A percentile compares a stretch with the other conserved stretches of the same genome.
phyloP scores from a whole-genome alignment of 176 grass and related monocot genomes.

The Paspalum notatum region DNA sequence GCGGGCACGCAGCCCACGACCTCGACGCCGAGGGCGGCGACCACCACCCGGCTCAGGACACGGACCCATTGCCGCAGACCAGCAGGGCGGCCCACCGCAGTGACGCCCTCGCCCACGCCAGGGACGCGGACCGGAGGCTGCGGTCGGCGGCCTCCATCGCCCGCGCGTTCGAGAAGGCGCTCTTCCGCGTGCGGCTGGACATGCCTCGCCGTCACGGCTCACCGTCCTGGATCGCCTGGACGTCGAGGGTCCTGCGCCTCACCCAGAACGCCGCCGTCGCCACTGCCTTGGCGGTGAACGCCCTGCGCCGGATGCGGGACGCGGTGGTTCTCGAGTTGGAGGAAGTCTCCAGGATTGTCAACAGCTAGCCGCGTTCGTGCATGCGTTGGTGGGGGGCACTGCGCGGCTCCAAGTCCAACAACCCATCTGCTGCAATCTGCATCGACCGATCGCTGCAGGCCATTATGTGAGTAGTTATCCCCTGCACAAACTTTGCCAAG shows the following conservation, averaged over 20 bases:
- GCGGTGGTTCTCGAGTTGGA: not conserved
- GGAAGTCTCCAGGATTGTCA: not conserved
- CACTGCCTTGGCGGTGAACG: not conserved
- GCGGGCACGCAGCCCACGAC: not conserved
- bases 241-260: not conserved
- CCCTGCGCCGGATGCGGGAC: not conserved
- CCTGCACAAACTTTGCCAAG: not conserved
- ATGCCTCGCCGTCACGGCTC: too few relatives aligned
- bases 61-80: not conserved
- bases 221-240: not conserved
- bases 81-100: not conserved
- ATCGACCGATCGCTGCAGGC: not conserved
- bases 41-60: too few relatives aligned
- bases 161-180: not conserved
- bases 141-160: not conserved
- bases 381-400: not conserved
- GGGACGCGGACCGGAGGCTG: not conserved
- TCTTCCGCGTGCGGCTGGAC: too few relatives aligned
- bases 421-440: not conserved
- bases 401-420: too few relatives aligned
- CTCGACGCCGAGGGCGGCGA: not conserved
- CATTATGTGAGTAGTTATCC: too few relatives aligned
- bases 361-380: not conserved
- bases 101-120: not conserved
- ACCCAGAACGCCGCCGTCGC: not conserved